Evolutionary conservation across 352 stramenopile genomes (phyloP), one percentile per base, ranked within the genome.

Genomic region (Phytophthora foliorum): DNA sequence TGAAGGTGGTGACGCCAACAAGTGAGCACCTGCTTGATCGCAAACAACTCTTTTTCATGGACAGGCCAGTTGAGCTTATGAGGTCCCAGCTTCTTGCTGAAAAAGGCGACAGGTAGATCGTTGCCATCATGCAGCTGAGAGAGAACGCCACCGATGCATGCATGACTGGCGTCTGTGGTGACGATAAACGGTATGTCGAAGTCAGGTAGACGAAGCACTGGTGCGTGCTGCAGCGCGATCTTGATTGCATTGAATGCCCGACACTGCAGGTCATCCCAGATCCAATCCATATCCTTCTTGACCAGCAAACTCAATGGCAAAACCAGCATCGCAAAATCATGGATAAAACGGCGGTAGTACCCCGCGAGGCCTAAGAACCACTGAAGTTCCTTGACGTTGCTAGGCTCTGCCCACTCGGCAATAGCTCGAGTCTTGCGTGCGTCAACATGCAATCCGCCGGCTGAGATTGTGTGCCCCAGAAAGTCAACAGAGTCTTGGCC

Each of bases 261-360:
- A 10, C 19, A n/a, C 7, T 49, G 42, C 42, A 6, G 21, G 9
- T 31, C 5, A 7, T 14, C 9, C 42, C n/a, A n/a, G n/a, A n/a
- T n/a, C n/a, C n/a, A n/a, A n/a, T n/a, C n/a, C n/a, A 49, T 13
- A 49, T 49, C 42, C n/a, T 49, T 49, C 9, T 51, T 51, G 21
- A 34, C 22, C 44, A 51, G 44, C 10, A 10, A 14, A 7, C 44
- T 19, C 2, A 51, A 10, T 6, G 44, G 44, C 21, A 51, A 25
- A 1, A 32, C 44, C 27, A 21, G 10, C 44, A 6, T 31, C n/a
- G 42, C 44, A 19, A 32, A 51, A 10, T 6, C 2, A 9, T 19
- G 21, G 22, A 51, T 51, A 10, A 51, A 21, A 0, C 22, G 44
- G 17, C 22, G 44, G 8, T 51, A 51, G 22, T 51, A 51, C 8